Evolutionary conservation across 371 early-diverging fungal genomes (phyloP), one percentile per base, ranked within the genome.

Genomic region (Mucor lusitanicus): DNA sequence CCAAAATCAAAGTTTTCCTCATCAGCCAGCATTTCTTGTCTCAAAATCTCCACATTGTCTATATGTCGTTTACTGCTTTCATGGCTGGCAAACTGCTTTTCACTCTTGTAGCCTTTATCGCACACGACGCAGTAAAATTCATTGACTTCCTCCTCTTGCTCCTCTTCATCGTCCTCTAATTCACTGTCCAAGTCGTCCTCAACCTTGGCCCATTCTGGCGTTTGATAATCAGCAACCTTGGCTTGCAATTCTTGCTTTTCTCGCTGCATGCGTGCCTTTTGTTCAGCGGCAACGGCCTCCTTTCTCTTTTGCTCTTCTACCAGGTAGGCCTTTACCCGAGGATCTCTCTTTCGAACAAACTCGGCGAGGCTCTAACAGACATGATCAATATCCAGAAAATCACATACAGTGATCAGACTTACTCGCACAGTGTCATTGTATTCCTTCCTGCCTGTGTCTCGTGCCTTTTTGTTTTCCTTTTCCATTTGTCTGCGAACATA

Each of bases 401-500:
- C 21, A 19, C 27, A 1, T 7, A 7, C 17, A n/a, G 32, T 28
- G 33, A 12, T 17, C 5, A 0, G 9, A 62, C 78, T 75, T 88
- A 86, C 88, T 64, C 86, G 63, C 1, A 98, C 92, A 0, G 94
- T 88, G 27, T 94, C 95, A 71, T 88, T 92, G 74, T 91, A 99
- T 67, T 94, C 95, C 28, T 86, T 85, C 46, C 89, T 81, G n/a
- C 89, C 96, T 5, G 77, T 70, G n/a, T 94, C 94, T 35, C 97
- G 78, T n/a, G 87, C 78, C 70, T 92, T 92, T 72, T 88, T 87
- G 79, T 98, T 98, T 62, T 97, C 95, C 69, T 92, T 93, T 70
- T 97, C 97, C 94, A 97, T 95, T 13, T 86, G 78, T 54, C 97
- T 79, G 11, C 94, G 88, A 6, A 92, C 80, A 44, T 81, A 72